Percentiles rank a stretch among this genome's conserved stretches.
These are phyloP conservation scores for Gossypium ekmanianum DNA, from an alignment of 345 rosid species.

Conservation along the genomic window DNA sequence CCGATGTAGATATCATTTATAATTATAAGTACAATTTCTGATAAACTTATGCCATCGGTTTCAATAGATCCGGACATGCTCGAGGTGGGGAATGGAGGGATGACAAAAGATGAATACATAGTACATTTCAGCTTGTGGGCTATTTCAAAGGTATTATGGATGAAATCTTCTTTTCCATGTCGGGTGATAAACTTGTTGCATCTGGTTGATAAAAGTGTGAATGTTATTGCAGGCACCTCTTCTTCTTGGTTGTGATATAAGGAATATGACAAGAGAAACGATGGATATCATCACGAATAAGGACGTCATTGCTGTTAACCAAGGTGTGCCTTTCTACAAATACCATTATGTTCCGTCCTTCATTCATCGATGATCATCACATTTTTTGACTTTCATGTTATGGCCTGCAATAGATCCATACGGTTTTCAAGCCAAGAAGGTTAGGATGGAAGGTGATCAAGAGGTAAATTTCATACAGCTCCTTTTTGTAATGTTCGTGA, in stretches of 20 bases:
- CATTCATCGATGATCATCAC: neutral
- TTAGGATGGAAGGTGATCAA: slow-evolving; percentile 52
- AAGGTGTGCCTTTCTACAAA: slow-evolving; percentile 40
- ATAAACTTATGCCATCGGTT: neutral
- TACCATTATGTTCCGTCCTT: neutral
- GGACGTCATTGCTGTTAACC: slow-evolving; percentile 81
- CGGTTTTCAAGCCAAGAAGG: slow-evolving; percentile 81
- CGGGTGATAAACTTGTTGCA: neutral
- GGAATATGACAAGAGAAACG: slow-evolving; percentile 58
- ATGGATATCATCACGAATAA: slow-evolving; percentile 53
- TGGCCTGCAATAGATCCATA: slow-evolving; percentile 45
- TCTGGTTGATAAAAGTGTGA: neutral
- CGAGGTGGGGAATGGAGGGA: slow-evolving; percentile 97
- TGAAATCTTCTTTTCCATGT: neutral
- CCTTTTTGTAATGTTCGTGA: neutral
- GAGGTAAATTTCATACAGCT: slow-evolving; percentile 40
- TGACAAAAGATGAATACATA: slow-evolving; percentile 73
- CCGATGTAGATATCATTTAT: neutral
- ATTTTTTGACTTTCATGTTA: slow-evolving; percentile 1
- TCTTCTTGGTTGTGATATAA: slow-evolving; percentile 78
- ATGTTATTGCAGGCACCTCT: slow-evolving; percentile 56
- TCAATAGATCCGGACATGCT: slow-evolving; percentile 94
- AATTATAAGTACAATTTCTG: neutral
- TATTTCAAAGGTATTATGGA: slow-evolving; percentile 62
- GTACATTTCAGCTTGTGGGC: slow-evolving; percentile 97